Conservation (phyloP, 1,284 basidiomycete genomes). For the Ceratobasidium sp. region DNA sequence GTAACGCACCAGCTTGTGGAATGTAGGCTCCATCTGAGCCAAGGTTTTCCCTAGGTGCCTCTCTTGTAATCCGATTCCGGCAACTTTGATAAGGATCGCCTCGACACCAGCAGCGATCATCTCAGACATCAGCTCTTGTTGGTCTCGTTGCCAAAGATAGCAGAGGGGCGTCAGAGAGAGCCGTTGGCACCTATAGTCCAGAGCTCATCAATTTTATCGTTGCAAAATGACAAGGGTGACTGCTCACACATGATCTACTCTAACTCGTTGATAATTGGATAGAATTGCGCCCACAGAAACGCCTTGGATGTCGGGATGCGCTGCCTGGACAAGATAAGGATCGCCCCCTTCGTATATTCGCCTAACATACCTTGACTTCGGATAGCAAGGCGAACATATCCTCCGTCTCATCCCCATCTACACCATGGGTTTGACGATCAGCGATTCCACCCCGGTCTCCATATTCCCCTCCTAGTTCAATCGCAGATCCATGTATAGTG, state of each 20-base stretch:
- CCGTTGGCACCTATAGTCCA: conserved; percentile 69
- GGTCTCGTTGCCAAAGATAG: conserved; percentile 94
- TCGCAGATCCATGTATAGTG: conserved; percentile 79
- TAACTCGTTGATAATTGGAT: conserved; percentile 95
- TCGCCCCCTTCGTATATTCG: conserved; percentile 25
- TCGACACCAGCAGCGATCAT: conserved; percentile 86
- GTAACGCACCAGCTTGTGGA: conserved; percentile 63
- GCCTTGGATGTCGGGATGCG: conserved; percentile 84
- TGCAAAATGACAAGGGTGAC: not conserved
- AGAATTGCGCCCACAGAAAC: conserved; percentile 96
- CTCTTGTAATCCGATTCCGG: conserved; percentile 85
- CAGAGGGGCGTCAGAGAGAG: conserved; percentile 81
- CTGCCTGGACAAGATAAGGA: conserved; percentile 55
- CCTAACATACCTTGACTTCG: conserved; percentile 71
- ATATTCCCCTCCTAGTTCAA: conserved; percentile 87
- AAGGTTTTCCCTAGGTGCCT: conserved; percentile 84
- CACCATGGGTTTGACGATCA: conserved; percentile 51
- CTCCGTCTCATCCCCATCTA: conserved; percentile 92
- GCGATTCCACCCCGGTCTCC: conserved; percentile 61
- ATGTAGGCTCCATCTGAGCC: conserved; percentile 73
- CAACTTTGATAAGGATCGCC: conserved; percentile 93
- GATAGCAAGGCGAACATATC: conserved; percentile 84
- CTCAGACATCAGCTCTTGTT: conserved; percentile 80
- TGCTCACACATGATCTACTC: conserved; percentile 94
- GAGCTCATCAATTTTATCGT: conserved; percentile 44